Conservation (phyloP, 805 yeast species). For the Torulaspora indica region DNA sequence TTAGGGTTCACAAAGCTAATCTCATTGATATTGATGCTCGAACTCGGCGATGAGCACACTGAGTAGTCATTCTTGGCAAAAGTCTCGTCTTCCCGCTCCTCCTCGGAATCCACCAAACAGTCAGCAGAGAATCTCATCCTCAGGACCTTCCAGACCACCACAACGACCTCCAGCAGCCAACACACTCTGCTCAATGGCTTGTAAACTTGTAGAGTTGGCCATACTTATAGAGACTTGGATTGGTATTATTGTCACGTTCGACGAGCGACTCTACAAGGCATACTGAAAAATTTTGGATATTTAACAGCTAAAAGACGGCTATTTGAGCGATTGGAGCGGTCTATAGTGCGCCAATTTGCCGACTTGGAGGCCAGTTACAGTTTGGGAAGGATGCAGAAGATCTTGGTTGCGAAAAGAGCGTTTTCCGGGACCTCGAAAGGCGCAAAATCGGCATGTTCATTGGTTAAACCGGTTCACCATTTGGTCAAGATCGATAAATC, state of each 20-base stretch:
- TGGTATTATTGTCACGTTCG: not conserved
- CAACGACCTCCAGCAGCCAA: not conserved
- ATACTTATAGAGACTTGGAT: not conserved
- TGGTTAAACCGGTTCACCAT: conserved; percentile 91
- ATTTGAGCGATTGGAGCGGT: not conserved
- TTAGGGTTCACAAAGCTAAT: conserved; percentile 13
- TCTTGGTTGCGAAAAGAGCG: conserved; percentile 11
- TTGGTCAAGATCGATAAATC: conserved; percentile 69
- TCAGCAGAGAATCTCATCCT: conserved; percentile 22
- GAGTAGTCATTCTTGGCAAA: conserved; percentile 12
- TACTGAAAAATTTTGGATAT: conserved; percentile 7
- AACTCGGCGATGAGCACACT: conserved; percentile 11
- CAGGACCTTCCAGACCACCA: not conserved
- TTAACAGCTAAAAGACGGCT: not conserved
- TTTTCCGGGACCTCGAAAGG: conserved; percentile 35
- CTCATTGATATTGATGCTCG: conserved; percentile 12
- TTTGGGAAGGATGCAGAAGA: conserved; percentile 8
- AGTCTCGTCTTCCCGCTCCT: conserved; percentile 8
- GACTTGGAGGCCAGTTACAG: not conserved
- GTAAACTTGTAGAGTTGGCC: not conserved
- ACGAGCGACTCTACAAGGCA: too few species aligned
- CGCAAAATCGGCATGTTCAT: conserved; percentile 55
- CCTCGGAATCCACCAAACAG: conserved; percentile 14
- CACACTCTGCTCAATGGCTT: not conserved
- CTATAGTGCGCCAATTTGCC: not conserved